Percentiles rank a stretch among this genome's conserved stretches.
These are phyloP conservation scores for Pythium graminicola DNA, from an alignment of 352 stramenopile species.

Conservation along the genomic window DNA sequence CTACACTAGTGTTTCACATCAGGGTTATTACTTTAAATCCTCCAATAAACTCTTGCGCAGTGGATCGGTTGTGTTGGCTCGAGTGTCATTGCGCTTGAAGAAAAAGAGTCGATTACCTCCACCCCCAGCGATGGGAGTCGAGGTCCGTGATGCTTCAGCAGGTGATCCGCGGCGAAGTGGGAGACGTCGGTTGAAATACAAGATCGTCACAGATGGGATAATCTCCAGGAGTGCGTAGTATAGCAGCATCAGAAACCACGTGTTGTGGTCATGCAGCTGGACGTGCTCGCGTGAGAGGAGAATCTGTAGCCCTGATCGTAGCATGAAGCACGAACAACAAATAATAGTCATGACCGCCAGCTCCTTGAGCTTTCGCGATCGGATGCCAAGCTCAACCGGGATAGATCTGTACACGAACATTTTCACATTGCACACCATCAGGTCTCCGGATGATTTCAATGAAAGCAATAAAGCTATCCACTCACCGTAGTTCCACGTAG, in stretches of 20 bases:
- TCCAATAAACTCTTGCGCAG: slow-evolving; percentile 49
- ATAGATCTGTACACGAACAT: slow-evolving; percentile 61
- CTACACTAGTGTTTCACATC: neutral
- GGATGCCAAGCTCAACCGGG: slow-evolving; percentile 73
- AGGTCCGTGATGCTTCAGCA: slow-evolving; percentile 24
- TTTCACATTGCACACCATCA: no score
- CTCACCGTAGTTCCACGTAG: slow-evolving; percentile 76
- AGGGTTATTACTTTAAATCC: slow-evolving; percentile 11
- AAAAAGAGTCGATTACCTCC: slow-evolving; percentile 36
- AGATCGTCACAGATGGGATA: slow-evolving; percentile 59
- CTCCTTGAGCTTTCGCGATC: slow-evolving; percentile 80
- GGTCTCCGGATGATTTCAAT: no score
- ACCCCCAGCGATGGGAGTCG: slow-evolving; percentile 34
- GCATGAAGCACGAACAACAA: slow-evolving; percentile 80
- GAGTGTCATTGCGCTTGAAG: slow-evolving; percentile 30
- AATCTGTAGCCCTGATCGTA: slow-evolving; percentile 61
- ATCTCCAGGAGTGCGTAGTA: slow-evolving; percentile 82
- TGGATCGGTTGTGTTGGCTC: neutral
- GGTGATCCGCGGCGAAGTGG: slow-evolving; percentile 35
- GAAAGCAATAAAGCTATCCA: no score
- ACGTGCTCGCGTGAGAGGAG: slow-evolving; percentile 58
- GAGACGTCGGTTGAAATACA: slow-evolving; percentile 82
- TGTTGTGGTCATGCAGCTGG: slow-evolving; percentile 69
- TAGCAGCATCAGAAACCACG: slow-evolving; percentile 73
- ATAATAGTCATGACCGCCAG: slow-evolving; percentile 73